These are phyloP conservation scores for Euphorbia pulcherrima DNA, from an alignment of 345 rosid genomes.

Conservation along the genomic window DNA sequence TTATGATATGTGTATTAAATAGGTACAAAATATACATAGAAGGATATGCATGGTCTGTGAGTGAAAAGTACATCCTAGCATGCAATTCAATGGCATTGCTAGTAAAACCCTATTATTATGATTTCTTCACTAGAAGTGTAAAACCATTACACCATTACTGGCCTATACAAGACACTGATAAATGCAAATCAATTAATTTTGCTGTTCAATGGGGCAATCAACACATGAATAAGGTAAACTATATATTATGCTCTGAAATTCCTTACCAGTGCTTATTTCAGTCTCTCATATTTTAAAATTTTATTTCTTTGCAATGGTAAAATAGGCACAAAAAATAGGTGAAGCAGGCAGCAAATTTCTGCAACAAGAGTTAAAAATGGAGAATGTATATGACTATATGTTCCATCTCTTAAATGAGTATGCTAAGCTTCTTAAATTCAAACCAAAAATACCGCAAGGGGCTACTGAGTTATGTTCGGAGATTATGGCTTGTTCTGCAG, in stretches of 20 bases:
- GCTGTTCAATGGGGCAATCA: conserved; percentile 22
- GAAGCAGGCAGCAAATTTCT: conserved; percentile 43
- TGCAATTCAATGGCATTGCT: conserved; percentile 18
- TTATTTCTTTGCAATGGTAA: not conserved
- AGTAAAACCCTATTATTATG: conserved; percentile 17
- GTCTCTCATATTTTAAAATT: no score
- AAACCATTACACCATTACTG: conserved; percentile 20
- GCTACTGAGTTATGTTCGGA: conserved; percentile 40
- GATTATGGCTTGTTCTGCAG: conserved; percentile 35
- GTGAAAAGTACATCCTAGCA: conserved; percentile 26
- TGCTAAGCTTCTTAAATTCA: conserved; percentile 44
- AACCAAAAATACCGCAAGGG: conserved; percentile 38
- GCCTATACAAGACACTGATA: conserved; percentile 10
- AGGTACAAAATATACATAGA: conserved; percentile 26
- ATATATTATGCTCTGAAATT: no score
- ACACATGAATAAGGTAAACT: conserved; percentile 9
- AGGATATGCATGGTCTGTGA: conserved; percentile 26
- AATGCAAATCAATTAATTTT: conserved; percentile 21
- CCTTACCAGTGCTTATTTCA: no score
- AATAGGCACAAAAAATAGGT: conserved; percentile 51
- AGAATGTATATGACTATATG: conserved; percentile 56
- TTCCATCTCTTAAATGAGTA: conserved; percentile 45
- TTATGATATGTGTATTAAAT: not conserved
- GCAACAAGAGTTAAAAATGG: conserved; percentile 40
- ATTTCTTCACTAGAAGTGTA: conserved; percentile 21